phyloP scores from a whole-genome alignment of 192 early-diverging fungal species.

The Diversispora eburnea region DNA sequence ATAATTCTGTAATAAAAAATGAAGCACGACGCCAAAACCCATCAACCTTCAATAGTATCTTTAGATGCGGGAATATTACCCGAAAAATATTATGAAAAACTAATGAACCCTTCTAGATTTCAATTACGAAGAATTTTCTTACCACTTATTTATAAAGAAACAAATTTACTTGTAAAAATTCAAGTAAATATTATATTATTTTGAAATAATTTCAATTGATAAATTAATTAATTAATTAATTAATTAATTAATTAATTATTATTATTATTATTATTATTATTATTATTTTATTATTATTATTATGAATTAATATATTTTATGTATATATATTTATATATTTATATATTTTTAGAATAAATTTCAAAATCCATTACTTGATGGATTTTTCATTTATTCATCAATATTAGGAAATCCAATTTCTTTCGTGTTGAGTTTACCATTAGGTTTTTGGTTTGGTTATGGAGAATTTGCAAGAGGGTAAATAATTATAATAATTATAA shows the following conservation, averaged over 20 bases:
- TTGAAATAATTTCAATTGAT: background rate
- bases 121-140: conserved; percentile 42
- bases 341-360: conserved; percentile 23
- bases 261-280: too few relatives aligned
- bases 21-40: too few relatives aligned
- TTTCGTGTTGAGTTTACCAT: conserved; percentile 77
- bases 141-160: conserved; percentile 46
- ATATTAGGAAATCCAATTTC: conserved; percentile 86
- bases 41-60: too few relatives aligned
- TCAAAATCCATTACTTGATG: conserved; percentile 53
- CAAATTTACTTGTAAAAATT: conserved; percentile 43
- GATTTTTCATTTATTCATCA: conserved; percentile 63
- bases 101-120: conserved; percentile 42
- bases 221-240: background rate
- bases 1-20: too few relatives aligned
- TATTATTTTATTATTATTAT: too few relatives aligned
- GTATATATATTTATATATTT: background rate
- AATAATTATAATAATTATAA: background rate
- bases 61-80: conserved; percentile 32
- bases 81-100: conserved; percentile 47
- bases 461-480: conserved; percentile 60
- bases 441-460: conserved; percentile 77
- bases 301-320: too few relatives aligned
- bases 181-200: conserved; percentile 38
- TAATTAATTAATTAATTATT: too few relatives aligned